Percentiles rank a stretch among this genome's conserved stretches.
Conservation (phyloP, 768 basidiomycete species). For the Termitomyces sp. region DNA sequence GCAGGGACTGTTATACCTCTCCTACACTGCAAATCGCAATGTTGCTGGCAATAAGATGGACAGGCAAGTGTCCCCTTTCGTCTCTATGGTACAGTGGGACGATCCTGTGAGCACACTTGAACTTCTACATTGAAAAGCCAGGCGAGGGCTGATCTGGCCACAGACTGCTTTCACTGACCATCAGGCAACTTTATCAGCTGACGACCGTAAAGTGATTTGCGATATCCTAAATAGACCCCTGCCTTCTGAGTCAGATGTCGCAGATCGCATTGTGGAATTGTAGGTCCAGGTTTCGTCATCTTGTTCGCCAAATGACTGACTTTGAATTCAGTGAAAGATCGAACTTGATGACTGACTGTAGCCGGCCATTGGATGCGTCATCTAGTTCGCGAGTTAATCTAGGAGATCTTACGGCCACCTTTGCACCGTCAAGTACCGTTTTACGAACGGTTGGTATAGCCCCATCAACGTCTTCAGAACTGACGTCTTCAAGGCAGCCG, state of each 20-base stretch:
- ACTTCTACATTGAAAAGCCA: not conserved
- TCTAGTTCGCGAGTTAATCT: slow-evolving; percentile 7
- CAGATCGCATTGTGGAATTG: slow-evolving; percentile 40
- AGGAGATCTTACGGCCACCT: not conserved
- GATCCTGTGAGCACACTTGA: slow-evolving; percentile 31
- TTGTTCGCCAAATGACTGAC: slow-evolving; percentile 7
- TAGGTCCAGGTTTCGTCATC: slow-evolving; percentile 27
- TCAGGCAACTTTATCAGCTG: slow-evolving; percentile 34
- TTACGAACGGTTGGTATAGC: not conserved
- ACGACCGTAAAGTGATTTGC: slow-evolving; percentile 45
- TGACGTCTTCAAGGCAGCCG: not conserved
- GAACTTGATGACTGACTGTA: slow-evolving; percentile 10
- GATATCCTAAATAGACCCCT: slow-evolving; percentile 44
- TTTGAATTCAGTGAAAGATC: slow-evolving; percentile 22
- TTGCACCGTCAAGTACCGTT: slow-evolving; percentile 6
- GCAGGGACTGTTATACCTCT: slow-evolving; percentile 41
- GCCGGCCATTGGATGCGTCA: not conserved
- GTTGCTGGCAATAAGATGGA: slow-evolving; percentile 31
- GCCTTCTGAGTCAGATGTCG: slow-evolving; percentile 40
- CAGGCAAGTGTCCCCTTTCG: slow-evolving; percentile 54
- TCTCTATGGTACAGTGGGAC: slow-evolving; percentile 37
- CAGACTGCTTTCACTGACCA: slow-evolving; percentile 39
- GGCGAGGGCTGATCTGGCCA: not conserved
- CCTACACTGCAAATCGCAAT: slow-evolving; percentile 2
- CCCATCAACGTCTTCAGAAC: not conserved